A percentile compares a stretch with the other conserved stretches of the same genome.
Conservation (phyloP, 140 eudicot genomes). For the Flaveria floridana region DNA sequence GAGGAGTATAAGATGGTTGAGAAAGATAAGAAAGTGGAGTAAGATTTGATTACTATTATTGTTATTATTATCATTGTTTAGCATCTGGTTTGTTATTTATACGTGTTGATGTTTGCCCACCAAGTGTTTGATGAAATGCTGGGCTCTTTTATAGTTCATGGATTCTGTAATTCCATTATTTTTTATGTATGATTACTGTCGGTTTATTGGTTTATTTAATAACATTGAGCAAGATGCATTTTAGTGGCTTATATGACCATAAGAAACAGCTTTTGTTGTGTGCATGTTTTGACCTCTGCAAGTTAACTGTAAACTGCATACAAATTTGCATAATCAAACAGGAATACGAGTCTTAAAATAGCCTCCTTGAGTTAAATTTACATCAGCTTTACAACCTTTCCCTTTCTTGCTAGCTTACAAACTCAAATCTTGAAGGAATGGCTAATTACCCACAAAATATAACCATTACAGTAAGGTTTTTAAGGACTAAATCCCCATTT, state of each 20-base stretch:
- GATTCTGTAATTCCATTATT: conserved; percentile 25
- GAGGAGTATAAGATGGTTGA: conserved; percentile 52
- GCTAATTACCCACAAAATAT: conserved; percentile 23
- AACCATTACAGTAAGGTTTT: conserved; percentile 38
- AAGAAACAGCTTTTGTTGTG: no score
- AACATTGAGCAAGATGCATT: background rate
- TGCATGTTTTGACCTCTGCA: no score
- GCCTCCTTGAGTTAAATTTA: conserved; percentile 34
- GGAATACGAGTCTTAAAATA: background rate
- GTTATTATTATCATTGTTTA: background rate
- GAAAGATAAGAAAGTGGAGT: conserved; percentile 33
- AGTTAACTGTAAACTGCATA: background rate
- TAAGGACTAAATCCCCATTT: conserved; percentile 39
- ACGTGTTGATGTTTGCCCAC: conserved; percentile 14
- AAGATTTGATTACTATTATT: conserved; percentile 9
- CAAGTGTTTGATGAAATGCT: conserved; percentile 37
- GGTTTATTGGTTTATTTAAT: conserved; percentile 12
- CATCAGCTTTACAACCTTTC: conserved; percentile 31
- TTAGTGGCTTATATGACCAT: no score
- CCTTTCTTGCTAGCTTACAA: conserved; percentile 22
- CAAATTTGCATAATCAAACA: background rate
- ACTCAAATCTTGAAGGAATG: conserved; percentile 25
- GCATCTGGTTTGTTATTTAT: background rate
- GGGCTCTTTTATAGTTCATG: background rate
- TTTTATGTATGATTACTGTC: conserved; percentile 28